Conservation (phyloP, 2,329 filamentous ascomycete species). For the Pseudocercospora pini-densiflorae region DNA sequence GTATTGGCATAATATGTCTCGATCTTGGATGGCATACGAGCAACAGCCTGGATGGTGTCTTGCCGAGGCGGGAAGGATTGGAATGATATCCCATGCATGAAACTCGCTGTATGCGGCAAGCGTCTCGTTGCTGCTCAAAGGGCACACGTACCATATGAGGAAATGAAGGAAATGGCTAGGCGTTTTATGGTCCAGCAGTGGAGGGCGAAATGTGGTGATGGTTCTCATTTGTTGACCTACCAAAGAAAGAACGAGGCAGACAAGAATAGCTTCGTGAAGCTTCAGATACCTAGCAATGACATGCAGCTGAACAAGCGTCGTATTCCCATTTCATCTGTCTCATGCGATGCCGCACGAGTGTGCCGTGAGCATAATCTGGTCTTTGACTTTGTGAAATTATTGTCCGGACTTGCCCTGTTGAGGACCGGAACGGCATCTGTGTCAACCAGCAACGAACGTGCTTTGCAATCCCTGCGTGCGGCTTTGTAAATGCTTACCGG, state of each 20-base stretch:
- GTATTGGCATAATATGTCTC: background rate
- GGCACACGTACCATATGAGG: background rate
- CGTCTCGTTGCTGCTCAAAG: background rate
- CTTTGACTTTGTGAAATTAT: background rate
- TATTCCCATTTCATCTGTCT: too few species aligned
- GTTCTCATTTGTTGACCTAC: constrained; percentile 3
- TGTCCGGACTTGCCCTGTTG: background rate
- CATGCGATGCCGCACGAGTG: too few species aligned
- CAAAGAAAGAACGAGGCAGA: background rate
- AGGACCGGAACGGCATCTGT: background rate
- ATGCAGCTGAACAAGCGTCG: background rate
- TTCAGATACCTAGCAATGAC: background rate
- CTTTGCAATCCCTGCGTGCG: background rate
- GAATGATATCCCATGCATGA: background rate
- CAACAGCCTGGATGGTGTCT: background rate
- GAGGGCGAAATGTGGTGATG: background rate
- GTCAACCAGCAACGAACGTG: background rate
- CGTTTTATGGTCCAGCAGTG: background rate
- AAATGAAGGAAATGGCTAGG: background rate
- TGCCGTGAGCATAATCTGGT: background rate
- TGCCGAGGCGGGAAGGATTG: background rate
- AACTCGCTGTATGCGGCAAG: background rate
- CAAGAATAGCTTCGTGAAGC: background rate
- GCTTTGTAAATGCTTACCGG: background rate
- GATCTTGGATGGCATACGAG: background rate